Percentiles rank a stretch among this genome's conserved stretches.
phyloP scores from a whole-genome alignment of 2,329 filamentous ascomycete species.

The Diaporthe ilicicola region DNA sequence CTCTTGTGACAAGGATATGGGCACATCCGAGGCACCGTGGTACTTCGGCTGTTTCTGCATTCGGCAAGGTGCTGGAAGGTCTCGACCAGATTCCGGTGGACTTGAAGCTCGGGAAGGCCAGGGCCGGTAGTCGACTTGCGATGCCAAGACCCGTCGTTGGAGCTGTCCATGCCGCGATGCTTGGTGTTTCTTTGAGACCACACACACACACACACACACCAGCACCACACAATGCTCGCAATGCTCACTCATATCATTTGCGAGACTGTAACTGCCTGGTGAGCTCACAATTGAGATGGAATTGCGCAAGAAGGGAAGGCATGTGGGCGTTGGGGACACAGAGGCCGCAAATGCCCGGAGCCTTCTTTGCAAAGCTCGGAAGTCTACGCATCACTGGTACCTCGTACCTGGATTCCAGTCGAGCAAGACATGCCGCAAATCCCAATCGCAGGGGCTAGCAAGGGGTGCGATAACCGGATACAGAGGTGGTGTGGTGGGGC shows the following conservation, averaged over 20 bases:
- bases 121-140: conserved; percentile 21
- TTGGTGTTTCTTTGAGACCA: conserved; percentile 2
- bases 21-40: background rate
- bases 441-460: background rate
- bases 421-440: conserved; percentile 13
- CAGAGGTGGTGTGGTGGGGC: conserved; percentile 16
- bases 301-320: background rate
- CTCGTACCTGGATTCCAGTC: conserved; percentile 15
- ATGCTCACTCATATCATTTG: background rate
- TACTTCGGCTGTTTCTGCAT: conserved; percentile 23
- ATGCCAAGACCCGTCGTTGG: conserved; percentile 16
- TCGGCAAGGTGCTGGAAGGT: conserved; percentile 23
- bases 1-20: conserved; percentile 23
- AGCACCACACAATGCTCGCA: background rate
- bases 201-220: background rate
- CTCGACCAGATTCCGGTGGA: conserved; percentile 17
- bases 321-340: background rate
- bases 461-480: conserved; percentile 2
- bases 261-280: background rate
- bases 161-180: background rate
- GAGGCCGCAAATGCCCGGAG: background rate
- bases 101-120: conserved; percentile 23
- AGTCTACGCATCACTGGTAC: conserved; percentile 14
- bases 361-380: background rate
- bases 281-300: background rate